Evolutionary conservation across 2,329 filamentous ascomycete genomes (phyloP).

Genomic region (Pseudogymnoascus sp.): DNA sequence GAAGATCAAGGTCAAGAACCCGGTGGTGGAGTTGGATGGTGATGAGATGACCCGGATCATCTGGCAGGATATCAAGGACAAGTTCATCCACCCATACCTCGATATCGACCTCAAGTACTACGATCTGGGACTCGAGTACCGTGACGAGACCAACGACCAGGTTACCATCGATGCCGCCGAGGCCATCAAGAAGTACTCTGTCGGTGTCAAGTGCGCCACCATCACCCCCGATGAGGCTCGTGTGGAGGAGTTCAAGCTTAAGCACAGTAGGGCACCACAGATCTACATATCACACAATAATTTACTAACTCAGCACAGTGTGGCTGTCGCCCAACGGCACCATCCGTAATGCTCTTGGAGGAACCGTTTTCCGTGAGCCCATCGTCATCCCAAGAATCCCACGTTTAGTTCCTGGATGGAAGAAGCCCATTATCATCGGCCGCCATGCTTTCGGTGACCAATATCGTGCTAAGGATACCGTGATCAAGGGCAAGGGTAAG

Average conservation of each 20-base stretch:
- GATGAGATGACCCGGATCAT: constrained; percentile 97
- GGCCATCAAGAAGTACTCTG: constrained; percentile 97
- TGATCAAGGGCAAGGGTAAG: constrained; percentile 75
- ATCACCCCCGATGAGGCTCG: constrained; percentile 96
- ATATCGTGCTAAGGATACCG: constrained; percentile 90
- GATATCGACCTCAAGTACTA: constrained; percentile 99
- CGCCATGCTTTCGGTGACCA: constrained; percentile 98
- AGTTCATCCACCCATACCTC: constrained; percentile 93
- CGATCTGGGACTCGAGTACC: constrained; percentile 86
- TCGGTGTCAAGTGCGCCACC: constrained; percentile 98
- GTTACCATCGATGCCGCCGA: constrained; percentile 92
- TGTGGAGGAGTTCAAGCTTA: constrained; percentile 96
- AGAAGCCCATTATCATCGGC: constrained; percentile 98
- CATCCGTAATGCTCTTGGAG: constrained; percentile 67
- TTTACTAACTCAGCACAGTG: constrained; percentile 47
- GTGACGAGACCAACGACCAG: constrained; percentile 92
- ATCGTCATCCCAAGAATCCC: constrained; percentile 94
- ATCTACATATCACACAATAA: background rate
- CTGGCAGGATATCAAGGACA: constrained; percentile 99
- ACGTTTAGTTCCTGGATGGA: constrained; percentile 91
- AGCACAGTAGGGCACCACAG: constrained; percentile 71
- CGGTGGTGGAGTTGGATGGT: constrained; percentile 94
- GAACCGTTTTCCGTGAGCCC: constrained; percentile 97
- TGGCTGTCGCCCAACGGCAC: constrained; percentile 98
- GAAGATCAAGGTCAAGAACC: constrained; percentile 99